Evolutionary conservation across 108 stramenopile species (phyloP).

Genomic region (Nitzschia palea): DNA sequence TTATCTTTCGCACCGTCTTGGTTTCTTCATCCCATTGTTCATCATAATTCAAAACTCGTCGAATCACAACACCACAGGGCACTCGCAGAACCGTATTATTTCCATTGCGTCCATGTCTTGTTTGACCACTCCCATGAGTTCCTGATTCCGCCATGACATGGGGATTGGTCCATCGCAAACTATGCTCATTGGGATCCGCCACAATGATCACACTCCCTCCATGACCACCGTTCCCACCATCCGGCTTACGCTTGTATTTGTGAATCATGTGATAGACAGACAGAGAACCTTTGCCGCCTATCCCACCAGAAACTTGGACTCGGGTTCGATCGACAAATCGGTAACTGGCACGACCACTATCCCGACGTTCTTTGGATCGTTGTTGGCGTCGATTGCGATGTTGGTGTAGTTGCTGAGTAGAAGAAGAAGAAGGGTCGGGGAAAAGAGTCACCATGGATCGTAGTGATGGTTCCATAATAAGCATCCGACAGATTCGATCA

Average conservation of each 20-base stretch:
- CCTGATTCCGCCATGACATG: slow-evolving; percentile 68
- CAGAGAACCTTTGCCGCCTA: slow-evolving; percentile 69
- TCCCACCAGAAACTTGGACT: slow-evolving; percentile 66
- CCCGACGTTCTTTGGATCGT: slow-evolving; percentile 29
- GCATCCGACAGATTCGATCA: too few species aligned
- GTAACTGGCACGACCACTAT: slow-evolving; percentile 36
- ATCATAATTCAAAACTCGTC: slow-evolving; percentile 64
- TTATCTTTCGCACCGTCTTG: slow-evolving; percentile 17
- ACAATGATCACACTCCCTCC: slow-evolving; percentile 79
- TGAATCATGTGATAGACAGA: slow-evolving; percentile 48
- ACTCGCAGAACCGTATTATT: slow-evolving; percentile 69
- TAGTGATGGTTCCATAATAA: too few species aligned
- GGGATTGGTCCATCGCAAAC: slow-evolving; percentile 50
- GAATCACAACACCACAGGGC: slow-evolving; percentile 85
- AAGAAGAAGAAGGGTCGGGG: too few species aligned
- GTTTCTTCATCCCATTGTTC: slow-evolving; percentile 61
- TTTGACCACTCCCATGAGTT: slow-evolving; percentile 50
- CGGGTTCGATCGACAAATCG: slow-evolving; percentile 77
- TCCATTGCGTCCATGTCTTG: slow-evolving; percentile 66
- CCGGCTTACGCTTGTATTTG: slow-evolving; percentile 60
- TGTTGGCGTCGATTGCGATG: slow-evolving; percentile 2
- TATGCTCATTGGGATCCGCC: slow-evolving; percentile 65
- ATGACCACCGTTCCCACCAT: slow-evolving; percentile 84
- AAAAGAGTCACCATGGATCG: too few species aligned
- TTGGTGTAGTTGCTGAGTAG: too few species aligned